Conservation (phyloP, 1,139 yeast genomes). For the Saccharomycopsis phalli region DNA sequence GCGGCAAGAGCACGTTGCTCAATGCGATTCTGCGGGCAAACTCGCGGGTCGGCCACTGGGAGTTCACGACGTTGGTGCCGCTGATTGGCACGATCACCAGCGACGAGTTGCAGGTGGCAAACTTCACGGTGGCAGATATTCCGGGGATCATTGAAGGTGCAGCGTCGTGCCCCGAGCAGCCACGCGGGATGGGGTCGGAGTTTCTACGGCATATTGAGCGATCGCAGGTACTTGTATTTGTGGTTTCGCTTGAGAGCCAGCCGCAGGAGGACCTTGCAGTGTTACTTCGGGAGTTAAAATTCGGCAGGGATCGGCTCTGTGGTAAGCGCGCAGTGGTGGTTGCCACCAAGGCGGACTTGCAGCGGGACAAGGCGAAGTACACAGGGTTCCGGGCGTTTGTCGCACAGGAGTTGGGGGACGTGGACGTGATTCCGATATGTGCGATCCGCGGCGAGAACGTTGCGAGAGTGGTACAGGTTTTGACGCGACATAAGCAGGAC, state of each 20-base stretch:
- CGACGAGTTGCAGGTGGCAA: conserved; percentile 5
- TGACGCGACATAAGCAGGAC: no score
- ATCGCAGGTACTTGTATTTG: conserved; percentile 83
- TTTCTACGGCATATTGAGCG: conserved; percentile 88
- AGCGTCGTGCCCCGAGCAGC: conserved; percentile 33
- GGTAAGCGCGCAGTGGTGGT: conserved; percentile 62
- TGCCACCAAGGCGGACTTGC: conserved; percentile 84
- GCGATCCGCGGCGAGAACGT: conserved; percentile 67
- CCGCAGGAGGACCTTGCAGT: conserved; percentile 58
- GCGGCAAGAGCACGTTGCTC: conserved; percentile 85
- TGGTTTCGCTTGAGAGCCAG: conserved; percentile 60
- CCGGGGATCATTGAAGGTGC: conserved; percentile 95
- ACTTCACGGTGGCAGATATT: conserved; percentile 89
- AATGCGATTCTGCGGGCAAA: conserved; percentile 85
- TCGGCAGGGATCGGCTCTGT: conserved; percentile 48
- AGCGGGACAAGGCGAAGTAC: conserved; percentile 40
- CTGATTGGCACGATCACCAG: conserved; percentile 70
- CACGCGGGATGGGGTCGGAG: conserved; percentile 90
- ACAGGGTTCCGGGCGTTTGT: conserved; percentile 36
- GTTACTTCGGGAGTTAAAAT: conserved; percentile 50
- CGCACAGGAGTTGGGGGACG: conserved; percentile 28
- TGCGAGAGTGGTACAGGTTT: conserved; percentile 58
- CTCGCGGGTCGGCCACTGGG: conserved; percentile 95
- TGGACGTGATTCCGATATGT: conserved; percentile 81
- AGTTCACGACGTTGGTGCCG: conserved; percentile 88